Evolutionary conservation across 495 filamentous ascomycete genomes (phyloP).

Genomic region (Gamarada debralockiae): DNA sequence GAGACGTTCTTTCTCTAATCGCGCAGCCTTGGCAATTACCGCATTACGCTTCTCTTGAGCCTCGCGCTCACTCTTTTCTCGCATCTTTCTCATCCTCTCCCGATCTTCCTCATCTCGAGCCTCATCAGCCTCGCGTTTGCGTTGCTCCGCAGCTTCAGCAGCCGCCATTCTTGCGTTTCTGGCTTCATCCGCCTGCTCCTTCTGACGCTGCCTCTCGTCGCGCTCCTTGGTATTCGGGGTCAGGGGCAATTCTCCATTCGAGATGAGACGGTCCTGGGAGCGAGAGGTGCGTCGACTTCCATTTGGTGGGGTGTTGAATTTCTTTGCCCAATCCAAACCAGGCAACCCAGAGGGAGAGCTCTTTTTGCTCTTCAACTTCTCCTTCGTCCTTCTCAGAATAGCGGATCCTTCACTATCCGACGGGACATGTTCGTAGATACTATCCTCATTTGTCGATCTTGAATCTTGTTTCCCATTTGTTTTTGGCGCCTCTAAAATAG

Average conservation of each 20-base stretch:
- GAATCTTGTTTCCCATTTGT: not conserved
- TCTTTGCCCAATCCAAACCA: slow-evolving; percentile 10
- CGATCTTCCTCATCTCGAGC: slow-evolving; percentile 10
- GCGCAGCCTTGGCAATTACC: slow-evolving; percentile 5
- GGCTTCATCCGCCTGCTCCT: slow-evolving; percentile 9
- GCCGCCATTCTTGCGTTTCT: slow-evolving; percentile 13
- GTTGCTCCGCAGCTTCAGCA: slow-evolving; percentile 18
- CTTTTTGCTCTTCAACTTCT: slow-evolving; percentile 9
- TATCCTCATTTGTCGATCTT: slow-evolving; percentile 14
- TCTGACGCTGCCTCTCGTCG: slow-evolving; percentile 6
- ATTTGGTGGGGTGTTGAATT: slow-evolving; percentile 16
- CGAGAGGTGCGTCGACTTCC: slow-evolving; percentile 1
- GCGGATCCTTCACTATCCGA: slow-evolving; percentile 16
- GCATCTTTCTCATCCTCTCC: slow-evolving; percentile 1
- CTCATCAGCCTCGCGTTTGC: slow-evolving; percentile 12
- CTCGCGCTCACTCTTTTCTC: slow-evolving; percentile 17
- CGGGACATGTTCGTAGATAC: slow-evolving; percentile 16
- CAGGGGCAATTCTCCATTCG: slow-evolving; percentile 13
- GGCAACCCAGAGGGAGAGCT: slow-evolving; percentile 6
- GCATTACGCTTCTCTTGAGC: slow-evolving; percentile 17
- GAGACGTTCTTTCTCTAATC: slow-evolving; percentile 4
- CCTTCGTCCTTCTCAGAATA: slow-evolving; percentile 10
- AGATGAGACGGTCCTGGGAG: slow-evolving; percentile 3
- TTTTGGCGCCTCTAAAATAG: not conserved
- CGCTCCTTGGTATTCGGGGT: slow-evolving; percentile 21